These are phyloP conservation scores for Globisporangium polare DNA, from an alignment of 352 stramenopile species.

Conservation along the genomic window DNA sequence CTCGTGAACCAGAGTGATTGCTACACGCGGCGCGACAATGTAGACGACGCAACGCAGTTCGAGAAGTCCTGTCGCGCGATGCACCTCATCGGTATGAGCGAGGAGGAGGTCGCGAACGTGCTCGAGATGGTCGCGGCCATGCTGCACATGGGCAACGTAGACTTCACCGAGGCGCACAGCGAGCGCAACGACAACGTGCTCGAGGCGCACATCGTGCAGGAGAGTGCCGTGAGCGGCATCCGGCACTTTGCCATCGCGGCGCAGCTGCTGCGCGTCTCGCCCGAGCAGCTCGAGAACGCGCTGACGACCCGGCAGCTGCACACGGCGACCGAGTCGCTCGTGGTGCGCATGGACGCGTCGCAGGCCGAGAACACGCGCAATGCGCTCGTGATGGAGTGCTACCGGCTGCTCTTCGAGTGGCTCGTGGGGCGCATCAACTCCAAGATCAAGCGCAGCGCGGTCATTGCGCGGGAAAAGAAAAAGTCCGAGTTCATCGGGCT, in stretches of 20 bases:
- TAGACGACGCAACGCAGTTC: conserved; percentile 69
- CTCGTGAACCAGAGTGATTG: conserved; percentile 73
- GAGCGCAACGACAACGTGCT: conserved; percentile 19
- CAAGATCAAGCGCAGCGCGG: conserved; percentile 49
- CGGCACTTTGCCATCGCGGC: conserved; percentile 51
- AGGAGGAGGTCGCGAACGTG: conserved; percentile 54
- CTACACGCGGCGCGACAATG: conserved; percentile 57
- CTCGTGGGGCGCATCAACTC: conserved; percentile 91
- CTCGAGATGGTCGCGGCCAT: conserved; percentile 77
- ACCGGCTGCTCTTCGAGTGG: conserved; percentile 92
- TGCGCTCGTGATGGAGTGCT: conserved; percentile 91
- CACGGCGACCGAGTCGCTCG: conserved; percentile 70
- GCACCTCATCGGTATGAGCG: conserved; percentile 69
- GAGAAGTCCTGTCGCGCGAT: conserved; percentile 58
- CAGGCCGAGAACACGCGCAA: conserved; percentile 81
- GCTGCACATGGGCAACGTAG: conserved; percentile 86
- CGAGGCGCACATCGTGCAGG: conserved; percentile 17
- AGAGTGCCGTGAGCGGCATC: background rate
- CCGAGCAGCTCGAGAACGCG: conserved; percentile 45
- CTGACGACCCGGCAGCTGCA: conserved; percentile 61
- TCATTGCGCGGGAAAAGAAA: conserved; percentile 7
- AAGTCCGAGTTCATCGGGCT: conserved; percentile 65
- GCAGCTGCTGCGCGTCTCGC: conserved; percentile 53
- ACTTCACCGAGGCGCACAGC: conserved; percentile 39
- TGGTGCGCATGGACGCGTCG: conserved; percentile 56